Conservation (phyloP, 352 stramenopile species). For the Plasmopara halstedii region DNA sequence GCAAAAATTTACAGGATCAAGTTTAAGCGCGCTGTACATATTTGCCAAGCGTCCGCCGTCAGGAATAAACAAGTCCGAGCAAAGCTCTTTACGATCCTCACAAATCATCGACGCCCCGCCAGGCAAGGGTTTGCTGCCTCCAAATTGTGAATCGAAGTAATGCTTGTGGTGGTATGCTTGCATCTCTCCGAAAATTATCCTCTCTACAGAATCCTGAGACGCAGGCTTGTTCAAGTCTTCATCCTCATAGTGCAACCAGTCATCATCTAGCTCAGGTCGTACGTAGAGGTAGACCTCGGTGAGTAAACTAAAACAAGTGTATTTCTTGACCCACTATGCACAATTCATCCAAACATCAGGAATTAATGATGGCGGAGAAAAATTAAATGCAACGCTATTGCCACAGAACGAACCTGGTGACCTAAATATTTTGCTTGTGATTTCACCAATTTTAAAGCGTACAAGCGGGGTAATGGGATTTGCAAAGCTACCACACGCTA, state of each 20-base stretch:
- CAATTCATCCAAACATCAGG: not conserved
- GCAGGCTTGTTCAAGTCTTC: slow-evolving; percentile 67
- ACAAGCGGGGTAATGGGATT: slow-evolving; percentile 55
- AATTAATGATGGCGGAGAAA: not conserved
- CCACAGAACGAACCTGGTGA: slow-evolving; percentile 38
- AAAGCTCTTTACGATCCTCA: slow-evolving; percentile 55
- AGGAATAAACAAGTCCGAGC: slow-evolving; percentile 40
- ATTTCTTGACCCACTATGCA: slow-evolving; percentile 76
- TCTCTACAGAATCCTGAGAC: slow-evolving; percentile 62
- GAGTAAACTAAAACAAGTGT: slow-evolving; percentile 69
- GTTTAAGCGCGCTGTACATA: slow-evolving; percentile 58
- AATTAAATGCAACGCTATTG: not conserved
- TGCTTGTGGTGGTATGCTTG: slow-evolving; percentile 83
- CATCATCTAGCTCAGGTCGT: slow-evolving; percentile 67
- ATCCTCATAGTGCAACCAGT: slow-evolving; percentile 76
- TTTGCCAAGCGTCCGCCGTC: slow-evolving; percentile 60
- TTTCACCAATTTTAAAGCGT: slow-evolving; percentile 80
- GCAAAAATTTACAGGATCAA: slow-evolving; percentile 64
- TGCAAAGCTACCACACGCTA: slow-evolving; percentile 66
- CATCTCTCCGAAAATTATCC: slow-evolving; percentile 77
- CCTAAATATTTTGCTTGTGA: slow-evolving; percentile 79
- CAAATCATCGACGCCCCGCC: slow-evolving; percentile 41
- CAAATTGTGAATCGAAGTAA: slow-evolving; percentile 64
- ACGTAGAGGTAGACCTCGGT: slow-evolving; percentile 77
- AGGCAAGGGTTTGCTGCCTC: slow-evolving; percentile 36